Evolutionary conservation across 1,139 yeast genomes (phyloP).

Genomic region (Kurtzmaniella quercitrusa): DNA sequence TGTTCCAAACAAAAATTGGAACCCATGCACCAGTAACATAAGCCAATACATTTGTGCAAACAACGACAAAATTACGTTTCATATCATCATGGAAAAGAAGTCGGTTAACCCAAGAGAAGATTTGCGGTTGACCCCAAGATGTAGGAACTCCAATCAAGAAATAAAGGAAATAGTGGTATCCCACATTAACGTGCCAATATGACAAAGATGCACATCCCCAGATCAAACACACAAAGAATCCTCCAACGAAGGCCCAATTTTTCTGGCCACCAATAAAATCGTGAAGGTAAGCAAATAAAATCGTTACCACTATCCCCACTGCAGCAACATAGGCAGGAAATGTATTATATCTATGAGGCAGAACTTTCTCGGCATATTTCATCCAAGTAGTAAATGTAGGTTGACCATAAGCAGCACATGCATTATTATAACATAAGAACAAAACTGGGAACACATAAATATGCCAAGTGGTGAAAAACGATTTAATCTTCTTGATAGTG

Average conservation of each 20-base stretch:
- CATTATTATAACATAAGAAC: constrained; percentile 48
- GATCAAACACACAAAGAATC: constrained; percentile 31
- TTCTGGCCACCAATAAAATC: constrained; percentile 42
- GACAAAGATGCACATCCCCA: constrained; percentile 43
- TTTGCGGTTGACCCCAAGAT: constrained; percentile 39
- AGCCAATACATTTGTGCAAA: constrained; percentile 46
- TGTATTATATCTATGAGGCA: constrained; percentile 40
- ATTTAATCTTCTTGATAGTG: constrained; percentile 34
- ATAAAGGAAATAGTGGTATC: constrained; percentile 47
- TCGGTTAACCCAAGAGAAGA: constrained; percentile 55
- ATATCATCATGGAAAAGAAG: constrained; percentile 41
- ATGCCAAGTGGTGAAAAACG: constrained; percentile 48
- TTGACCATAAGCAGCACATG: constrained; percentile 38
- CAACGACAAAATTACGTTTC: constrained; percentile 49
- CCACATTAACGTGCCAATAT: constrained; percentile 42
- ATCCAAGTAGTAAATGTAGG: constrained; percentile 55
- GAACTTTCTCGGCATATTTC: constrained; percentile 35
- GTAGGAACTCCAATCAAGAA: constrained; percentile 46
- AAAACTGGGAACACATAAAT: constrained; percentile 43
- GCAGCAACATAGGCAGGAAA: constrained; percentile 48
- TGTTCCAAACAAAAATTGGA: constrained; percentile 45
- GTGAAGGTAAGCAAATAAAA: constrained; percentile 36
- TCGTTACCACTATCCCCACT: constrained; percentile 37
- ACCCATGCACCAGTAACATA: constrained; percentile 50
- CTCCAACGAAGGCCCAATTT: constrained; percentile 32